Evolutionary conservation across 2,329 filamentous ascomycete species (phyloP).

Genomic region (Cladophialophora chaetospira): DNA sequence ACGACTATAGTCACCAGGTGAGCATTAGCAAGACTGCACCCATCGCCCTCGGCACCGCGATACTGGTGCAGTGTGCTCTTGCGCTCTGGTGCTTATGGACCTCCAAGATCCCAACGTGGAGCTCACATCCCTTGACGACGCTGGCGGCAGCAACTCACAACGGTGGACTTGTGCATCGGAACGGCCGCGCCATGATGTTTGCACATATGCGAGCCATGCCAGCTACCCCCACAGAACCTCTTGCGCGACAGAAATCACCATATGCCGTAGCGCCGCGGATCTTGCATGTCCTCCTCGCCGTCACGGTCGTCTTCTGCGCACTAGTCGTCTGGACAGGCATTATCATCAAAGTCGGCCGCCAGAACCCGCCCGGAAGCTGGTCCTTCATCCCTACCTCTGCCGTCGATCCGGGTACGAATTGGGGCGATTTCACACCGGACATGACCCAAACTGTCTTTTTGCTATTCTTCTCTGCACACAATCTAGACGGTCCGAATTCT

Average conservation of each 20-base stretch:
- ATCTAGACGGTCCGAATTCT: not conserved
- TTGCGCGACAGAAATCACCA: not conserved
- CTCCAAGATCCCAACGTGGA: slow-evolving; percentile 22
- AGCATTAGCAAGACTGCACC: slow-evolving; percentile 1
- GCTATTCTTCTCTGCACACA: not conserved
- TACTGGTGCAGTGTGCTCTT: slow-evolving; percentile 17
- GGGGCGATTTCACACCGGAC: not conserved
- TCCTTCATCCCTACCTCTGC: not conserved
- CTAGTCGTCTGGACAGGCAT: not conserved
- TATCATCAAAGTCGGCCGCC: not conserved
- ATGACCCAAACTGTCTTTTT: not conserved
- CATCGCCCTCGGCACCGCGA: slow-evolving; percentile 4
- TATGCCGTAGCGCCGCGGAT: not conserved
- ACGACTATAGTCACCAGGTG: not conserved
- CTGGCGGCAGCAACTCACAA: not conserved
- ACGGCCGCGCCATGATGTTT: not conserved
- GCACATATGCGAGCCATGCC: not conserved
- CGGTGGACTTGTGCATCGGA: not conserved
- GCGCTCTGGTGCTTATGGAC: slow-evolving; percentile 17
- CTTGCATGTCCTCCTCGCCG: not conserved
- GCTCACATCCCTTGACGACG: slow-evolving; percentile 24
- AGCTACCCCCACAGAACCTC: not conserved
- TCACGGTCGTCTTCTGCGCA: not conserved
- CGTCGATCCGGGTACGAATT: not conserved
- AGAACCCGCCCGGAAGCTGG: not conserved